These are phyloP conservation scores for Musa beccarii DNA, from an alignment of 176 grass and related monocot species.

Conservation along the genomic window DNA sequence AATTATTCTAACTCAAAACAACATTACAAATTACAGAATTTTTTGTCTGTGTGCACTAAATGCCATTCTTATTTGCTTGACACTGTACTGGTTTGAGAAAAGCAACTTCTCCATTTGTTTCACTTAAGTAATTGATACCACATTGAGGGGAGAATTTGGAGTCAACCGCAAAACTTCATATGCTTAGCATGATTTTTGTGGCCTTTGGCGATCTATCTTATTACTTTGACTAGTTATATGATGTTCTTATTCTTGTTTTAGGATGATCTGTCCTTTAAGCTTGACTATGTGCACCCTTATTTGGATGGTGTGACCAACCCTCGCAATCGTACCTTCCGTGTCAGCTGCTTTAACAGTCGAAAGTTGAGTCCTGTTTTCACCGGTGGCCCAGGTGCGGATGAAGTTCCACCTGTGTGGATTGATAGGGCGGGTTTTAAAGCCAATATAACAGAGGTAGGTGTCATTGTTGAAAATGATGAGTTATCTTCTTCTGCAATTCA, in stretches of 20 bases:
- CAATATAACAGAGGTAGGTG: conserved; percentile 77
- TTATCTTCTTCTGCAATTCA: background rate
- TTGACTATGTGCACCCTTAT: conserved; percentile 91
- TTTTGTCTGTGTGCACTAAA: too few species aligned
- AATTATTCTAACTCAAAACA: too few species aligned
- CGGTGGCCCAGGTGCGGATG: conserved; percentile 76
- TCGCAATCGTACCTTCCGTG: conserved; percentile 89
- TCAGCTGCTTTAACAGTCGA: conserved; percentile 94
- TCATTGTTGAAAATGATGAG: background rate
- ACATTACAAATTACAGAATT: too few species aligned
- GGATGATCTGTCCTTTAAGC: conserved; percentile 95
- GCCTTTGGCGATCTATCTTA: too few species aligned
- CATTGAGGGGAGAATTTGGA: background rate
- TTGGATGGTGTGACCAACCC: conserved; percentile 73
- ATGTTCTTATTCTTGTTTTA: conserved; percentile 18
- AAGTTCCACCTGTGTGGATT: conserved; percentile 95
- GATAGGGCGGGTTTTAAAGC: conserved; percentile 93
- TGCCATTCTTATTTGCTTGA: too few species aligned
- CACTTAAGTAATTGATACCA: too few species aligned
- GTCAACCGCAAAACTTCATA: background rate
- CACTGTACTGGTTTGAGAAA: too few species aligned
- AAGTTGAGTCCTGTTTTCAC: conserved; percentile 94
- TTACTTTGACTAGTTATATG: background rate
- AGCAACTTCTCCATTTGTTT: too few species aligned
- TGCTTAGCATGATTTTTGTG: background rate